A percentile compares a stretch with the other conserved stretches of the same genome.
These are phyloP conservation scores for Neurospora sp. DNA, from an alignment of 2,329 filamentous ascomycete species.

Conservation along the genomic window DNA sequence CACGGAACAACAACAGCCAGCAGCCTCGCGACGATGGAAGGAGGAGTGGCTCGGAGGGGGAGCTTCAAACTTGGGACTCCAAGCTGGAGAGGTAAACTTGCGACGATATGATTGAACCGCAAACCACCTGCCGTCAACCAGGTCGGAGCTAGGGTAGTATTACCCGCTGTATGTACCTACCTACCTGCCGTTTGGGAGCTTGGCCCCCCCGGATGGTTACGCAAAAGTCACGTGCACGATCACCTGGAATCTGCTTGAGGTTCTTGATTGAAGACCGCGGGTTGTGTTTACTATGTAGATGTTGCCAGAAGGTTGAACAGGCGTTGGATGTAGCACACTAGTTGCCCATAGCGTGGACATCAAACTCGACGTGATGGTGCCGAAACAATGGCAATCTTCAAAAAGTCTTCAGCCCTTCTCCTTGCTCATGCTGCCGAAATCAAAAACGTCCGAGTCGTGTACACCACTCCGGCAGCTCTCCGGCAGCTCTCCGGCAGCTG, in stretches of 20 bases:
- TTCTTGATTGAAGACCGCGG: constrained; percentile 7
- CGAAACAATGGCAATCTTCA: not conserved
- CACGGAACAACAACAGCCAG: constrained; percentile 11
- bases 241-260: not conserved
- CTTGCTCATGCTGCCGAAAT: not conserved
- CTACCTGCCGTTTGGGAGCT: not conserved
- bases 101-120: not conserved
- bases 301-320: not conserved
- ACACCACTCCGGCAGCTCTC: not conserved
- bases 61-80: not conserved
- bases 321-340: not conserved
- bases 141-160: not conserved
- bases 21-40: constrained; percentile 9
- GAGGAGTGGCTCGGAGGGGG: not conserved
- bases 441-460: not conserved
- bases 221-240: not conserved
- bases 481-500: not conserved
- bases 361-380: not conserved
- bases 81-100: not conserved
- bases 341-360: not conserved
- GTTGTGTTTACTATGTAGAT: not conserved
- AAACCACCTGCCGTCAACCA: not conserved
- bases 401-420: not conserved
- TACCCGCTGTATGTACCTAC: not conserved
- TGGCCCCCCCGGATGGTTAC: not conserved